Evolutionary conservation across 169 alveolate species (phyloP), one percentile per base, ranked within the genome.

Genomic region (Eimeria maxima): DNA sequence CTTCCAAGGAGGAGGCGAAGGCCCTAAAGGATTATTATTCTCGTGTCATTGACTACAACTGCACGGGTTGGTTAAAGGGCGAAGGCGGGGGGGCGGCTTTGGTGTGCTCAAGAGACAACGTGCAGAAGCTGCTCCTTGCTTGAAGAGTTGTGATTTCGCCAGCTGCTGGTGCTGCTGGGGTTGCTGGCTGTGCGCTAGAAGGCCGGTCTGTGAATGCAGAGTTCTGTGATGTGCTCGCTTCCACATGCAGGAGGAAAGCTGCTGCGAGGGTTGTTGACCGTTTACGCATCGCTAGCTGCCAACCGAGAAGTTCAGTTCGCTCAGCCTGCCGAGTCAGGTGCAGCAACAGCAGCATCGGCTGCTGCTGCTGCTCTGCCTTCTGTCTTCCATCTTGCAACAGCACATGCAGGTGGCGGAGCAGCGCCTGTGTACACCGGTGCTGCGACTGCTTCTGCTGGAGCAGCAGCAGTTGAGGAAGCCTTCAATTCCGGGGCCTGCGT

Each of bases 201-300:
- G 63, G 20, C 0, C 69, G 69, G 47, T 29, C 44, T 67, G 81
- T 27, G 33, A 42, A 63, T 29, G n/a, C 78, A 16, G 78, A 44
- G 74, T 18, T 22, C 42, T 63, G 0, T 24, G 65, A 1, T 80
- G 60, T 78, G 65, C 67, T 78, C 13, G 87, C 87, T 76, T 42
- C 42, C 45, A 16, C 50, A 63, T 92, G 88, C 96, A 83, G 97
- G 97, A 27, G 97, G 97, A 16, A 96, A 96, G 92, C 24, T 96
- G 80, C 91, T 95, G 18, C 81, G 97, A 8, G 97, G 97, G 33
- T 33, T 94, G 65, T 84, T 95, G 63, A 95, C 93, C 38, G 90
- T 96, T 47, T 81, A 89, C 45, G 95, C 96, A 1, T 83, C 96
- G 53, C 87, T 60, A 44, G 95, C 95, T 24, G 90, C 95, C 67